Conservation (phyloP, 169 alveolate genomes). For the Cryptosporidium ubiquitum region DNA sequence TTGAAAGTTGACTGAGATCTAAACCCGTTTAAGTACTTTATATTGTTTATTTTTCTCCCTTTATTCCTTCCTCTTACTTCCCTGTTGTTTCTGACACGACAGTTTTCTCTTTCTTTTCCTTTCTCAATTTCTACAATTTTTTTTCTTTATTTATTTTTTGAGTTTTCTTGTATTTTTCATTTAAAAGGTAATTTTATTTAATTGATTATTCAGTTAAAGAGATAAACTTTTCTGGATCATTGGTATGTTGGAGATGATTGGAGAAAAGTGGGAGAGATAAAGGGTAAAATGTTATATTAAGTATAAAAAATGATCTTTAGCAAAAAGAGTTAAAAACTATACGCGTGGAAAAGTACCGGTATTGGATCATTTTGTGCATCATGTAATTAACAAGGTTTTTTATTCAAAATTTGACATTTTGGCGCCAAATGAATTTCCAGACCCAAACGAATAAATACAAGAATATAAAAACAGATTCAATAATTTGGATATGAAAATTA, state of each 20-base stretch:
- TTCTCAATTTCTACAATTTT: no score
- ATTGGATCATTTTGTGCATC: neutral
- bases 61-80: no score
- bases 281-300: neutral
- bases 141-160: no score
- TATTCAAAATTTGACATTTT: conserved; percentile 4
- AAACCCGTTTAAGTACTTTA: no score
- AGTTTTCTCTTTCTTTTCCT: no score
- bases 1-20: no score
- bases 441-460: neutral
- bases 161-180: no score
- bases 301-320: neutral
- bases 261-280: neutral
- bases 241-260: neutral
- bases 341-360: neutral
- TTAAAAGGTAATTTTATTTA: no score
- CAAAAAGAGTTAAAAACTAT: neutral
- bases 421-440: conserved; percentile 8
- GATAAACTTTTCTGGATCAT: neutral
- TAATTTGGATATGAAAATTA: neutral
- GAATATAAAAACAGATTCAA: no score
- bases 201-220: no score
- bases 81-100: no score
- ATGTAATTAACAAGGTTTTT: neutral
- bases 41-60: no score